Conservation (phyloP, 1,284 basidiomycete genomes). For the Tylopilus orsonianus region DNA sequence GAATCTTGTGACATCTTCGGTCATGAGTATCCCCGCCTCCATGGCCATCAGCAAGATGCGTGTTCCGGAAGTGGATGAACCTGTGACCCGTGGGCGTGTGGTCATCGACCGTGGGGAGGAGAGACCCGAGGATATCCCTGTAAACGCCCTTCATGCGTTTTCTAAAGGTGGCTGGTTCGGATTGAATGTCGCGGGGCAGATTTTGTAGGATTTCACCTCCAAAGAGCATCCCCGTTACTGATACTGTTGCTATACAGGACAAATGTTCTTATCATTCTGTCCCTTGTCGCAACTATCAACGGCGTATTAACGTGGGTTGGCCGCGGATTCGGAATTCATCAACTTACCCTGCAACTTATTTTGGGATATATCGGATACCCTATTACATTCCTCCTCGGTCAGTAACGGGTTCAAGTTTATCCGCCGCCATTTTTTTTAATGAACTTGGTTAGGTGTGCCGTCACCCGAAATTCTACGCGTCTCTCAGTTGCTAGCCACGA, state of each 20-base stretch:
- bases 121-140: constrained; percentile 52
- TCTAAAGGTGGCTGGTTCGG: constrained; percentile 86
- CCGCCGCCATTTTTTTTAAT: constrained; percentile 2
- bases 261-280: constrained; percentile 79
- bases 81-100: constrained; percentile 80
- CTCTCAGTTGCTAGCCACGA: constrained; percentile 81
- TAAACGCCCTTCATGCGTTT: constrained; percentile 87
- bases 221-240: constrained; percentile 3
- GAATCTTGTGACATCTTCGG: constrained; percentile 85
- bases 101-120: constrained; percentile 75
- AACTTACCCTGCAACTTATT: constrained; percentile 82
- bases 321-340: constrained; percentile 79
- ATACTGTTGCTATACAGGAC: constrained; percentile 41
- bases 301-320: constrained; percentile 90
- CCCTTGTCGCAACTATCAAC: constrained; percentile 81
- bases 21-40: constrained; percentile 94
- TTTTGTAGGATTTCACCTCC: constrained; percentile 52
- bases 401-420: constrained; percentile 7
- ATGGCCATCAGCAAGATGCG: constrained; percentile 90
- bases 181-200: constrained; percentile 82
- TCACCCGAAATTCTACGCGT: constrained; percentile 70
- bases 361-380: constrained; percentile 89
- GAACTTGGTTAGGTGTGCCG: constrained; percentile 54
- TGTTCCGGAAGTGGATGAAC: constrained; percentile 79
- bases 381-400: constrained; percentile 76